Evolutionary conservation across 148 eudicot genomes (phyloP).

Genomic region (Simmondsia chinensis): DNA sequence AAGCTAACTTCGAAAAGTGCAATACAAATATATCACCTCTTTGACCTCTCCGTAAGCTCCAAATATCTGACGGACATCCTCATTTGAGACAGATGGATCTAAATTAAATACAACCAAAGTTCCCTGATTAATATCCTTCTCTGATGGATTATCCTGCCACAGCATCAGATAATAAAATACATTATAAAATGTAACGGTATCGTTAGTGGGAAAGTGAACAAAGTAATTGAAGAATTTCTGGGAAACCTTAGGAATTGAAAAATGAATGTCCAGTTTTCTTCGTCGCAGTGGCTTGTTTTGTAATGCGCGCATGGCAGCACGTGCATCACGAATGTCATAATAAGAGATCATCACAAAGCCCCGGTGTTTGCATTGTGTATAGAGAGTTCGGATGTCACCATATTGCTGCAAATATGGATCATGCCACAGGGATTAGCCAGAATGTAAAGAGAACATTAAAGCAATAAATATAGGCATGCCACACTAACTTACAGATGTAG

Average conservation of each 20-base stretch:
- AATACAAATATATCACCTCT: slow-evolving; percentile 47
- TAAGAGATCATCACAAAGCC: slow-evolving; percentile 99
- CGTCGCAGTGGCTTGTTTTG: slow-evolving; percentile 80
- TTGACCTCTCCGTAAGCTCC: slow-evolving; percentile 91
- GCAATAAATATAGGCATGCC: too few relatives aligned
- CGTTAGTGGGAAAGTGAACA: not conserved
- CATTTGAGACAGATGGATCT: slow-evolving; percentile 90
- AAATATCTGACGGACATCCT: slow-evolving; percentile 74
- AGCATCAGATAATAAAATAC: not conserved
- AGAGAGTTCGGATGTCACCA: slow-evolving; percentile 86
- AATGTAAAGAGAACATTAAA: too few relatives aligned
- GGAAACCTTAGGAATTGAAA: slow-evolving; percentile 88
- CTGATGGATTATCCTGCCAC: slow-evolving; percentile 80
- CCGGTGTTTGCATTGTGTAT: slow-evolving; percentile 88
- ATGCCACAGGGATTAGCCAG: not conserved
- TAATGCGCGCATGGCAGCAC: slow-evolving; percentile 74
- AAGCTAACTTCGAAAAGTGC: not conserved
- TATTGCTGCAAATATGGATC: slow-evolving; percentile 48
- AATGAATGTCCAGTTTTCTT: slow-evolving; percentile 93
- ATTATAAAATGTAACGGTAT: not conserved
- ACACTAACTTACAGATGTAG: too few relatives aligned
- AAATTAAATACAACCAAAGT: slow-evolving; percentile 84
- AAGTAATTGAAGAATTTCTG: not conserved
- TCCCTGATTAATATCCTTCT: slow-evolving; percentile 93
- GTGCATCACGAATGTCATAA: slow-evolving; percentile 90